These are phyloP conservation scores for Eucalyptus pumila DNA, from an alignment of 345 rosid species.

Conservation along the genomic window DNA sequence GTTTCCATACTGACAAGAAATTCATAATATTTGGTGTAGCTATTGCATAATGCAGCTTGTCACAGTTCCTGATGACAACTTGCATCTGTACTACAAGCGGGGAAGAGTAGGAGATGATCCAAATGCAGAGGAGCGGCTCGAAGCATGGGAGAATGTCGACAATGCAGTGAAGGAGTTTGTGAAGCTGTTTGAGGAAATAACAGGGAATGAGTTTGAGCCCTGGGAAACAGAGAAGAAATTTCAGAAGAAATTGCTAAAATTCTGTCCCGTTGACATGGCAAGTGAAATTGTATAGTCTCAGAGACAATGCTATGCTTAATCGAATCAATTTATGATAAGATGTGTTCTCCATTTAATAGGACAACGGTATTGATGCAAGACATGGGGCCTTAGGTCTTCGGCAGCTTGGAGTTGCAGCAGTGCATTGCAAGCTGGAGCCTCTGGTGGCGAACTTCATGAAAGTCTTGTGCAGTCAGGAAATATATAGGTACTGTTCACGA, in stretches of 20 bases:
- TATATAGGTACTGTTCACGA: slow-evolving; percentile 30
- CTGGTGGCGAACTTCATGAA: slow-evolving; percentile 51
- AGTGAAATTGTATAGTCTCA: background rate
- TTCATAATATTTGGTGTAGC: slow-evolving; percentile 8
- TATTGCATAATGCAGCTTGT: slow-evolving; percentile 66
- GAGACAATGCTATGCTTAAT: background rate
- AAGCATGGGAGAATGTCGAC: slow-evolving; percentile 50
- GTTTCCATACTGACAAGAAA: background rate
- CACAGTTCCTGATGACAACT: slow-evolving; percentile 32
- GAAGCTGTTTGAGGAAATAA: slow-evolving; percentile 54
- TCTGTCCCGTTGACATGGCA: slow-evolving; percentile 74
- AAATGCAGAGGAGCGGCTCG: slow-evolving; percentile 53
- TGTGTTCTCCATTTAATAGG: slow-evolving; percentile 11
- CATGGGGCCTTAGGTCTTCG: slow-evolving; percentile 57
- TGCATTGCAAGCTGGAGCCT: slow-evolving; percentile 62
- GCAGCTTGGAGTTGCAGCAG: slow-evolving; percentile 56
- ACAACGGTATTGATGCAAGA: slow-evolving; percentile 66
- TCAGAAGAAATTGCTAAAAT: slow-evolving; percentile 47
- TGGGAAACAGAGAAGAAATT: slow-evolving; percentile 81
- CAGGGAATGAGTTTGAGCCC: slow-evolving; percentile 71
- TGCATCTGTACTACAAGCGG: slow-evolving; percentile 61
- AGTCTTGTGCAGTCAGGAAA: slow-evolving; percentile 58
- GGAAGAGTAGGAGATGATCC: slow-evolving; percentile 60
- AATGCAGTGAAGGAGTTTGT: slow-evolving; percentile 55
- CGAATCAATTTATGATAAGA: background rate